Conservation (phyloP, 768 basidiomycete species). For the Rhodocollybia butyracea region DNA sequence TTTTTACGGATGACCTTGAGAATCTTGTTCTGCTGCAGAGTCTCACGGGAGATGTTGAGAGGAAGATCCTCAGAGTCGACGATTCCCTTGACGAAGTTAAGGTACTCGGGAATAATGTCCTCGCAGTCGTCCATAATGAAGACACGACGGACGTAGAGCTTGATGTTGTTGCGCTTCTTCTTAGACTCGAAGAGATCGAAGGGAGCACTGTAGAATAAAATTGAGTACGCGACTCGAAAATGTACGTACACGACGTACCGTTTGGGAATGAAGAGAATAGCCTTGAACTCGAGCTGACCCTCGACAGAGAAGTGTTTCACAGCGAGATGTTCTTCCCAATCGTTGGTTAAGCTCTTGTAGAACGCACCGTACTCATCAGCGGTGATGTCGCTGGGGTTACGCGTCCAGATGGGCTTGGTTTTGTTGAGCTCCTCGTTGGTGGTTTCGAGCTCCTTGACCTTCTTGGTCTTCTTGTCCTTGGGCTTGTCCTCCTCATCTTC, state of each 20-base stretch:
- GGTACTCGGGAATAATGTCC: constrained; percentile 98
- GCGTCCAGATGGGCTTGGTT: constrained; percentile 99
- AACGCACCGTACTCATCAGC: constrained; percentile 91
- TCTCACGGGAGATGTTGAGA: constrained; percentile 99
- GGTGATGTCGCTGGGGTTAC: constrained; percentile 93
- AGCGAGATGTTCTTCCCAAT: constrained; percentile 99
- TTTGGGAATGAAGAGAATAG: constrained; percentile 96
- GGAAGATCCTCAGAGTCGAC: constrained; percentile 99
- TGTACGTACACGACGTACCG: constrained; percentile 48
- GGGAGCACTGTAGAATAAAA: constrained; percentile 63
- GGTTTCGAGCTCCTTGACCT: constrained; percentile 82
- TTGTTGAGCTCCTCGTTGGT: constrained; percentile 99
- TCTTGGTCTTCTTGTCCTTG: constrained; percentile 93
- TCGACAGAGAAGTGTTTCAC: constrained; percentile 99
- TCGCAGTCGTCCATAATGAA: constrained; percentile 99
- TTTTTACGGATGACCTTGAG: constrained; percentile 99
- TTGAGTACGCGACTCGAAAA: not conserved
- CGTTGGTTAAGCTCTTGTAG: constrained; percentile 99
- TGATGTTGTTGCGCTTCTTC: constrained; percentile 99
- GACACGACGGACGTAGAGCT: constrained; percentile 99
- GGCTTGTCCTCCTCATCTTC: constrained; percentile 81
- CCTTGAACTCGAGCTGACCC: constrained; percentile 99
- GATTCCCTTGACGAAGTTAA: constrained; percentile 99
- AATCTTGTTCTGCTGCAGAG: constrained; percentile 99
- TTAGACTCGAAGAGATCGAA: constrained; percentile 99